These are phyloP conservation scores for Cladosporium sp. DNA, from an alignment of 2,329 filamentous ascomycete genomes.

Conservation along the genomic window DNA sequence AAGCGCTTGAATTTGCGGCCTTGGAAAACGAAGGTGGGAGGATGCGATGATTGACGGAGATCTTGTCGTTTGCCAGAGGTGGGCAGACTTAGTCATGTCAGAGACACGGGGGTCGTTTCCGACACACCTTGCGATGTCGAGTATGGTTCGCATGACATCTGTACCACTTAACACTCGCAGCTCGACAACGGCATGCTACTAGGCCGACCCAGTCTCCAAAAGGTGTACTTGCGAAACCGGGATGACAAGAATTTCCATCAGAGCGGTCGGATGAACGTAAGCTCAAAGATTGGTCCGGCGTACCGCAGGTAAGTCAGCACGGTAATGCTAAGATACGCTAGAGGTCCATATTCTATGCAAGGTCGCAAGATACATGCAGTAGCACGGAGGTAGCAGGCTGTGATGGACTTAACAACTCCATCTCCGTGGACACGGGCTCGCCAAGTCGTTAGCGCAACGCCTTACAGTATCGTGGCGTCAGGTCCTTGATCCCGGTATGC, in stretches of 20 bases:
- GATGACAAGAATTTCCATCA: neutral
- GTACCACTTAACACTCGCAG: no score
- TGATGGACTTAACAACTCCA: neutral
- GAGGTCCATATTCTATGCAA: no score
- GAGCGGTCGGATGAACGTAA: neutral
- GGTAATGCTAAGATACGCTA: neutral
- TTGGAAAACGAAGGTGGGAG: no score
- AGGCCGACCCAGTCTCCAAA: no score
- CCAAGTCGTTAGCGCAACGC: neutral
- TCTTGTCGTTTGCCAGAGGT: no score
- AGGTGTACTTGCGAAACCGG: neutral
- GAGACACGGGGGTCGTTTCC: no score
- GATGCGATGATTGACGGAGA: no score
- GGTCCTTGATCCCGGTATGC: neutral
- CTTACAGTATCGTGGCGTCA: neutral
- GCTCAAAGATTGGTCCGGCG: neutral
- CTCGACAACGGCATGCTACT: no score
- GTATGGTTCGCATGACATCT: no score
- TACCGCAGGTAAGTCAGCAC: neutral
- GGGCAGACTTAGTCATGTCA: no score
- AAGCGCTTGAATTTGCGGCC: no score
- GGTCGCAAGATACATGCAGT: neutral
- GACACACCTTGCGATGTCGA: no score
- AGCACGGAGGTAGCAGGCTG: neutral
- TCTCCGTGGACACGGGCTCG: neutral